Conservation (phyloP, 2,329 filamentous ascomycete genomes). For the Pestalotiopsis sp. region DNA sequence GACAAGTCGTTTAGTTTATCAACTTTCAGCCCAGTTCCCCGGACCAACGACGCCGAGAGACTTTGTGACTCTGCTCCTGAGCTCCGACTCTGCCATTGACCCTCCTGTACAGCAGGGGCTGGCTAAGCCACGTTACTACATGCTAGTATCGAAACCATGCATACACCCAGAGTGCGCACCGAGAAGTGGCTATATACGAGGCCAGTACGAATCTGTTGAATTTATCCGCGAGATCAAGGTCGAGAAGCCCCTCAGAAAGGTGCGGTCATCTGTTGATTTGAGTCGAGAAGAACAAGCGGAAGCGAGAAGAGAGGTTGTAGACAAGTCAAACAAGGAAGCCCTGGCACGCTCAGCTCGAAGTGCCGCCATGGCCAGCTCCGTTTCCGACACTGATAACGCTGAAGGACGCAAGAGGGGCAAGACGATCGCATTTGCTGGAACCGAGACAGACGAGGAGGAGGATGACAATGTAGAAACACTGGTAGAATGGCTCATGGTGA, state of each 20-base stretch:
- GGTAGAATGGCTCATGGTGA: constrained; percentile 92
- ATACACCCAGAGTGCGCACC: constrained; percentile 73
- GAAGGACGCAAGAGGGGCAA: constrained; percentile 36
- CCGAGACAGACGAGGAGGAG: constrained; percentile 25
- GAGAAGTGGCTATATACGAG: constrained; percentile 75
- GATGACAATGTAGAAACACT: constrained; percentile 40
- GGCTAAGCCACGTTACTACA: constrained; percentile 67
- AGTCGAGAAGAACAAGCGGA: constrained; percentile 32
- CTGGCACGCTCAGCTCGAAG: constrained; percentile 43
- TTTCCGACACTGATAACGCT: constrained; percentile 24
- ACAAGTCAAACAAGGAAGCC: constrained; percentile 41
- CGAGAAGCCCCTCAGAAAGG: constrained; percentile 43
- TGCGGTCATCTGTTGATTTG: constrained; percentile 48
- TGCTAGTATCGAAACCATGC: constrained; percentile 87
- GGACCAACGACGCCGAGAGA: constrained; percentile 86
- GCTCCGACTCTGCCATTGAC: constrained; percentile 57
- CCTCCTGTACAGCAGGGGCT: constrained; percentile 23
- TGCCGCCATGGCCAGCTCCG: constrained; percentile 22
- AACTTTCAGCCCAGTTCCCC: constrained; percentile 87
- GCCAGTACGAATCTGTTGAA: constrained; percentile 89
- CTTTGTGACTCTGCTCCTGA: constrained; percentile 80
- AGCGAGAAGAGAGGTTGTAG: constrained; percentile 24
- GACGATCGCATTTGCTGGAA: constrained; percentile 29
- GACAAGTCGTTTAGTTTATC: constrained; percentile 66
- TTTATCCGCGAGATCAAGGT: constrained; percentile 81